Evolutionary conservation across 768 basidiomycete species (phyloP), one percentile per base, ranked within the genome.

Genomic region (Collybiopsis confluens): DNA sequence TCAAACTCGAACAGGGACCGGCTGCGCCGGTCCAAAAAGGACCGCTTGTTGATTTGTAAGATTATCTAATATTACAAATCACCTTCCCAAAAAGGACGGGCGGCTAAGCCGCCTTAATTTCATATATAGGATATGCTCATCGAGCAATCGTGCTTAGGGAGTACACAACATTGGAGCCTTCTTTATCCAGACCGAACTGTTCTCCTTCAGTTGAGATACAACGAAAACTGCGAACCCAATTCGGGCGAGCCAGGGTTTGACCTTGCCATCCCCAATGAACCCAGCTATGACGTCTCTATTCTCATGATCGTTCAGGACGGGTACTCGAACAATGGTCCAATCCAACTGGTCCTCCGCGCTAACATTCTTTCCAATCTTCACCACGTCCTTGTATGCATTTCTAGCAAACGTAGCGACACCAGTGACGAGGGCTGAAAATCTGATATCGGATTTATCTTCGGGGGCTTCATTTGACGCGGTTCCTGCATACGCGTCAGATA

Each of bases 281-380:
- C 88, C 88, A 26, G 77, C 82, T 2, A 79, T 64, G 28, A 81
- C 71, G 0, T 71, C 71, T 57, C 68, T 78, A 13, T 69, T 70
- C 23, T 73, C 62, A 3, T 73, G 68, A 56, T 80, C 74, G 40
- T 74, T 83, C 60, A 90, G 62, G 23, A 87, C 48, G 0, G 87
- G 87, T 2, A 90, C 86, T 30, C 88, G 73, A 27, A 74, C 81
- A 42, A 89, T 79, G 6, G 86, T 90, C 84, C 85, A 90, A 21
- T 83, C 78, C 16, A 88, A 60, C 18, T 77, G 73, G 11, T 76
- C 77, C 54, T 78, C 68, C 13, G 65, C 67, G 10, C 80, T 73
- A 33, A 88, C 72, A 13, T 68, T 72, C 45, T 84, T 71, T 16
- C 84, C 87, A 52, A 86, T 76, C 1, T 78, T 82, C 8, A 85